These are phyloP conservation scores for Solanum neorickii DNA, from an alignment of 257 asterid genomes.

Conservation along the genomic window DNA sequence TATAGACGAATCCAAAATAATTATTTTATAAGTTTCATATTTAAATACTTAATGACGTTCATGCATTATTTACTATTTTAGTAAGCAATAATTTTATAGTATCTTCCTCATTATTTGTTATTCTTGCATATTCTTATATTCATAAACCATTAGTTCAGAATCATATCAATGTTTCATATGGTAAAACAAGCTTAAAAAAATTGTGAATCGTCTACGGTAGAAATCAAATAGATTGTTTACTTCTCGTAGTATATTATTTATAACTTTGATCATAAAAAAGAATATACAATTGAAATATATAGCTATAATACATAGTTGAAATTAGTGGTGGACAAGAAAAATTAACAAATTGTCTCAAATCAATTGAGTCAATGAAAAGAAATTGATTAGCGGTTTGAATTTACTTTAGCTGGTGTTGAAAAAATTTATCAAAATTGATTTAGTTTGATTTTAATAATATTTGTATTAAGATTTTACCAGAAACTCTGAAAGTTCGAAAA, in stretches of 20 bases:
- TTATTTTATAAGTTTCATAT: not conserved
- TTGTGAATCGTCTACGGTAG: not conserved
- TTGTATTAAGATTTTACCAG: not conserved
- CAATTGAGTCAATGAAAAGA: not conserved
- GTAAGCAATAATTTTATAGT: not conserved
- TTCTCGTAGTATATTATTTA: not conserved
- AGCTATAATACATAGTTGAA: not conserved
- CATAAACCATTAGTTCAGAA: not conserved
- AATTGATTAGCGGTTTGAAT: not conserved
- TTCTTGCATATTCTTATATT: not conserved
- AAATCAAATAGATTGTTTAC: not conserved
- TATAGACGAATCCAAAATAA: not conserved
- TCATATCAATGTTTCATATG: not conserved
- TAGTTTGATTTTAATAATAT: too few relatives aligned
- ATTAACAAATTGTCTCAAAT: not conserved
- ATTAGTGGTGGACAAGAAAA: not conserved
- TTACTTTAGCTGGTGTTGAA: not conserved
- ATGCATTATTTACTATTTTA: not conserved
- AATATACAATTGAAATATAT: not conserved
- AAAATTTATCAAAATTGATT: not conserved
- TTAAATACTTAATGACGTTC: not conserved
- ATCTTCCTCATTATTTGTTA: not conserved
- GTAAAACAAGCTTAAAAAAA: not conserved
- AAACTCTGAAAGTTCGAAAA: too few relatives aligned
- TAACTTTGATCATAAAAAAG: not conserved